A percentile compares a stretch with the other conserved stretches of the same genome.
Conservation (phyloP, 2,329 filamentous ascomycete genomes). For the Cryphonectria naterciae region DNA sequence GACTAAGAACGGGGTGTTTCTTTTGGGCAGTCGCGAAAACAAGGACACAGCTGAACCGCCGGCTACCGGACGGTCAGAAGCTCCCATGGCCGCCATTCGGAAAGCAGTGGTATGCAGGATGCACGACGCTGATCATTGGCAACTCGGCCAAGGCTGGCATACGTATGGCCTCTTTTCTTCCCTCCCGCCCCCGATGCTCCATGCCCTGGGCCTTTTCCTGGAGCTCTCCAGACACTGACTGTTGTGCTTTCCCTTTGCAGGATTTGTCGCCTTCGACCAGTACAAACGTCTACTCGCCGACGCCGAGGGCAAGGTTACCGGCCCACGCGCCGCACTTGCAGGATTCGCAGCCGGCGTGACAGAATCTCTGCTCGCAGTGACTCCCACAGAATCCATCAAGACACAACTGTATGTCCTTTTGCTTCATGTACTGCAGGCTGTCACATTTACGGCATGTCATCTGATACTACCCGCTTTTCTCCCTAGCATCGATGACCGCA, state of each 20-base stretch:
- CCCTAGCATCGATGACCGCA: slow-evolving; percentile 87
- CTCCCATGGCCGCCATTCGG: slow-evolving; percentile 95
- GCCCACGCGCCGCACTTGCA: slow-evolving; percentile 87
- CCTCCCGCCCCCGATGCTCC: slow-evolving; percentile 29
- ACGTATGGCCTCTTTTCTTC: slow-evolving; percentile 58
- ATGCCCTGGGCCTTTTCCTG: too few relatives aligned
- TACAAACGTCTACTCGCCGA: slow-evolving; percentile 86
- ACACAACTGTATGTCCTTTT: slow-evolving; percentile 71
- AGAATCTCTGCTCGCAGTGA: slow-evolving; percentile 90
- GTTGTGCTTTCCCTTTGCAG: slow-evolving; percentile 43
- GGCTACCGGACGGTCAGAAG: slow-evolving; percentile 80
- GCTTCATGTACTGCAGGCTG: slow-evolving; percentile 3
- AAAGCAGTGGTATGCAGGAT: slow-evolving; percentile 94
- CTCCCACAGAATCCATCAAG: slow-evolving; percentile 97
- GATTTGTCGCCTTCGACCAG: slow-evolving; percentile 94
- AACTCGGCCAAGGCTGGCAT: slow-evolving; percentile 97
- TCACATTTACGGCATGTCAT: too few relatives aligned
- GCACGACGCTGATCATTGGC: slow-evolving; percentile 93
- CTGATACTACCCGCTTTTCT: background rate
- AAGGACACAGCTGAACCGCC: slow-evolving; percentile 86
- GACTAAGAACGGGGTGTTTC: background rate
- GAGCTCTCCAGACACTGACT: background rate
- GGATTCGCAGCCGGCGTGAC: slow-evolving; percentile 95
- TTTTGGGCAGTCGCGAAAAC: slow-evolving; percentile 80
- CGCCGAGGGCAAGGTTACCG: slow-evolving; percentile 83